phyloP scores from a whole-genome alignment of 1,284 basidiomycete species.

The Anthracocystis panici-leucophaei region DNA sequence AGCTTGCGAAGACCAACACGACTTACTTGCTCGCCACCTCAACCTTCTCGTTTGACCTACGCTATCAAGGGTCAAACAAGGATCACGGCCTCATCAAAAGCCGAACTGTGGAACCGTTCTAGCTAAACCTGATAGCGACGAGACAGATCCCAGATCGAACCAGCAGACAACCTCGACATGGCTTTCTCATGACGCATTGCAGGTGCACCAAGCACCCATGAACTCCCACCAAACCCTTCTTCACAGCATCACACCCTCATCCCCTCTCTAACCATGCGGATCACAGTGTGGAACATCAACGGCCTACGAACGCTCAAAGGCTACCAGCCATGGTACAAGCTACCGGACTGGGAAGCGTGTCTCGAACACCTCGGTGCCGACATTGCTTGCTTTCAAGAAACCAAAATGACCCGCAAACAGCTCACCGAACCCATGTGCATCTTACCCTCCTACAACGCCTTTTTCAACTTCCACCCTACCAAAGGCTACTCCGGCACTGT shows the following conservation, averaged over 20 bases:
- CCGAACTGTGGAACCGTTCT: too few relatives aligned
- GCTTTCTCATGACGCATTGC: conserved; percentile 3
- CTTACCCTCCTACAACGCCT: conserved; percentile 60
- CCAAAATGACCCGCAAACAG: conserved; percentile 66
- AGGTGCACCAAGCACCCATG: conserved; percentile 6
- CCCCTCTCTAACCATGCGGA: conserved; percentile 41
- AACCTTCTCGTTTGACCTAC: not conserved
- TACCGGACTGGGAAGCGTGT: conserved; percentile 62
- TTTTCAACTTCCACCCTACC: conserved; percentile 65
- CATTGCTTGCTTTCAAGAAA: conserved; percentile 68
- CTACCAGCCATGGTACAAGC: conserved; percentile 66
- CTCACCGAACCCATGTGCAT: conserved; percentile 63
- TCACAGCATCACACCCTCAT: not conserved
- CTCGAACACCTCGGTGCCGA: conserved; percentile 62
- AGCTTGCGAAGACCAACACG: conserved; percentile 16
- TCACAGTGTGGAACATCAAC: conserved; percentile 68
- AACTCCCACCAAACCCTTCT: not conserved
- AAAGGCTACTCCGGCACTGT: conserved; percentile 66
- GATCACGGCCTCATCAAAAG: too few relatives aligned
- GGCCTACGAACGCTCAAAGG: conserved; percentile 65
- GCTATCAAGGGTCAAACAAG: not conserved
- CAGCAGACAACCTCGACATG: conserved; percentile 3
- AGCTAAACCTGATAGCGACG: not conserved
- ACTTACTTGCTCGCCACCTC: conserved; percentile 7
- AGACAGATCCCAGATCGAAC: not conserved